Evolutionary conservation across 2,329 filamentous ascomycete species (phyloP).

Genomic region (Phaeomoniella chlamydospora): DNA sequence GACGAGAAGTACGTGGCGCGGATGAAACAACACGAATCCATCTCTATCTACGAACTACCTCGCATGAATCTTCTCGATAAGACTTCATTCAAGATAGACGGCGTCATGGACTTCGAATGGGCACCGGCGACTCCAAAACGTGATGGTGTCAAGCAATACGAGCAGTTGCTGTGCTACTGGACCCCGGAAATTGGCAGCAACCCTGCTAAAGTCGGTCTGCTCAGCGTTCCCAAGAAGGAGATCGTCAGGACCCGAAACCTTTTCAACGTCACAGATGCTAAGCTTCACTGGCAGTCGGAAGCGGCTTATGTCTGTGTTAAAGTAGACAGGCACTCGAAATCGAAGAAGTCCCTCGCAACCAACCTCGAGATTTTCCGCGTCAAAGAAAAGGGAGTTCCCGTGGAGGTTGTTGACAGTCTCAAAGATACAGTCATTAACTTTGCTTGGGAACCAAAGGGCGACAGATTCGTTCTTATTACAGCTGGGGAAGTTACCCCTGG

Average conservation of each 20-base stretch:
- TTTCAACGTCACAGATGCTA: slow-evolving; percentile 94
- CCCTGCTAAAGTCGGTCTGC: slow-evolving; percentile 89
- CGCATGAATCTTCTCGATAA: slow-evolving; percentile 84
- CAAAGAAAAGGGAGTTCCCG: slow-evolving; percentile 91
- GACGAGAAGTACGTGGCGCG: slow-evolving; percentile 96
- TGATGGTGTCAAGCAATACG: slow-evolving; percentile 77
- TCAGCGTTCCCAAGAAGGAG: slow-evolving; percentile 92
- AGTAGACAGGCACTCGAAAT: slow-evolving; percentile 97
- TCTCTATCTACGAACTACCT: slow-evolving; percentile 81
- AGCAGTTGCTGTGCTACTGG: slow-evolving; percentile 97
- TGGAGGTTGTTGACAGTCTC: slow-evolving; percentile 93
- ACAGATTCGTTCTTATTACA: slow-evolving; percentile 93
- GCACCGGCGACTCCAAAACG: slow-evolving; percentile 69
- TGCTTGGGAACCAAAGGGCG: slow-evolving; percentile 96
- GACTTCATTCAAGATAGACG: slow-evolving; percentile 88
- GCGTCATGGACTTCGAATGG: slow-evolving; percentile 97
- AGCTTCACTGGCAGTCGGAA: slow-evolving; percentile 97
- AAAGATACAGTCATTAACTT: slow-evolving; percentile 99
- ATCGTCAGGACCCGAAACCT: slow-evolving; percentile 88
- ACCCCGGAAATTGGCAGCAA: slow-evolving; percentile 96
- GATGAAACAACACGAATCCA: slow-evolving; percentile 73
- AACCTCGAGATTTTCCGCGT: slow-evolving; percentile 98
- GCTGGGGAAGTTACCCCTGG: slow-evolving; percentile 68
- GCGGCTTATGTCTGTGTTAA: slow-evolving; percentile 92
- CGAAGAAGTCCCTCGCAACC: slow-evolving; percentile 93